These are phyloP conservation scores for Dillenia turbinata DNA, from an alignment of 164 flowering plant genomes.

Conservation along the genomic window DNA sequence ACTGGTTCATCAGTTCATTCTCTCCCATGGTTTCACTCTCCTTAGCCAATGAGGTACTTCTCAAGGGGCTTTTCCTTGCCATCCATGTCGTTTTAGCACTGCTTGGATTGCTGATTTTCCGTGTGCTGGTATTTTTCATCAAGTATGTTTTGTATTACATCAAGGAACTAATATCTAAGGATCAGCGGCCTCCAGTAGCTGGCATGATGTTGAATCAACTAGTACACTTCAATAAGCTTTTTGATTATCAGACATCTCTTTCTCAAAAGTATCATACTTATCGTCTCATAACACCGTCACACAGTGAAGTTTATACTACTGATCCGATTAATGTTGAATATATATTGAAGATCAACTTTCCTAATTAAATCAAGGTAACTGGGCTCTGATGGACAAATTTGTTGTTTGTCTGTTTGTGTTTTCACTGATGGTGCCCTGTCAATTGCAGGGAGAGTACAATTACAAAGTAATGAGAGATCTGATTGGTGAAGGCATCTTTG, in stretches of 20 bases:
- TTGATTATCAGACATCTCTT: conserved; percentile 26
- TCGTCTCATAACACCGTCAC: conserved; percentile 22
- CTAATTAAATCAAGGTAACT: conserved; percentile 32
- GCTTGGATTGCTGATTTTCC: no score
- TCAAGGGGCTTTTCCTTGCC: no score
- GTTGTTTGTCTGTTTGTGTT: background rate
- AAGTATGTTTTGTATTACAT: no score
- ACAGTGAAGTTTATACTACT: conserved; percentile 30
- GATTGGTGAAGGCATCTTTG: conserved; percentile 46
- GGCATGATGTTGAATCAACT: conserved; percentile 32
- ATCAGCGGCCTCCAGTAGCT: conserved; percentile 25
- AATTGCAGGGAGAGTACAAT: conserved; percentile 27
- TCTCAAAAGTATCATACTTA: conserved; percentile 26
- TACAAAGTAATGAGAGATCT: conserved; percentile 32
- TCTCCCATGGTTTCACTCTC: no score
- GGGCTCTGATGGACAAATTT: background rate
- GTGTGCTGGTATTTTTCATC: no score
- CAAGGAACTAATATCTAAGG: background rate
- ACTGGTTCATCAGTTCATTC: no score
- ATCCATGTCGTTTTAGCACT: no score
- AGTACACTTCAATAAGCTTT: conserved; percentile 29
- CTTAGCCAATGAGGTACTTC: no score
- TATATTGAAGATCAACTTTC: conserved; percentile 40
- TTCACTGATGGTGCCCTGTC: background rate
- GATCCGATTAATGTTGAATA: conserved; percentile 41